phyloP scores from a whole-genome alignment of 805 yeast genomes.

The Zygosaccharomyces bailii region DNA sequence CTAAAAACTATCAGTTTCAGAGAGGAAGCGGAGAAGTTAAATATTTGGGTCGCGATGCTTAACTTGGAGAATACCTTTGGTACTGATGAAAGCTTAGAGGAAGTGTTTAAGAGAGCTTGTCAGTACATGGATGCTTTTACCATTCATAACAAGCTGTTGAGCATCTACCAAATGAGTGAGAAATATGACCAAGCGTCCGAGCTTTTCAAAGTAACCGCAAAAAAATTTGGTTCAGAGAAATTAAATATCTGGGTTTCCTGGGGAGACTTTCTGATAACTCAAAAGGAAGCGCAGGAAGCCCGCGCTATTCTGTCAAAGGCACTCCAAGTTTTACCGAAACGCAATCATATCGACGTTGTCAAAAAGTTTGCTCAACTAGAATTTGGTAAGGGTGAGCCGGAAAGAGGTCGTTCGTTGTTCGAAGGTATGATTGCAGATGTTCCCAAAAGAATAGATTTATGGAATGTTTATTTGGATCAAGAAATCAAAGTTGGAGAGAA shows the following conservation, averaged over 20 bases:
- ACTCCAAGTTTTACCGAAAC: constrained; percentile 63
- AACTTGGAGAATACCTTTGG: constrained; percentile 96
- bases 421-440: constrained; percentile 89
- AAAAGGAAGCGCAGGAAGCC: constrained; percentile 52
- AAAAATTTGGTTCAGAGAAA: constrained; percentile 71
- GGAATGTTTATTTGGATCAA: constrained; percentile 95
- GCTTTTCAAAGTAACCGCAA: constrained; percentile 62
- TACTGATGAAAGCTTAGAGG: constrained; percentile 73
- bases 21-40: constrained; percentile 89
- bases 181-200: constrained; percentile 67
- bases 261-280: constrained; percentile 70
- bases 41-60: constrained; percentile 92
- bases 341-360: constrained; percentile 74
- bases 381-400: constrained; percentile 81
- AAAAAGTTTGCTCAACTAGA: constrained; percentile 87
- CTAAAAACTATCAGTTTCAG: constrained; percentile 83
- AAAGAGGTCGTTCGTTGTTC: constrained; percentile 90
- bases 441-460: constrained; percentile 86
- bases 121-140: constrained; percentile 87
- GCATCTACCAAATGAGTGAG: constrained; percentile 71
- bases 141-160: constrained; percentile 76
- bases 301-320: constrained; percentile 74
- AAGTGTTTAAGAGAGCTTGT: constrained; percentile 75
- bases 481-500: constrained; percentile 73
- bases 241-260: constrained; percentile 76